phyloP scores from a whole-genome alignment of 768 basidiomycete genomes.

The Suillus luteus region DNA sequence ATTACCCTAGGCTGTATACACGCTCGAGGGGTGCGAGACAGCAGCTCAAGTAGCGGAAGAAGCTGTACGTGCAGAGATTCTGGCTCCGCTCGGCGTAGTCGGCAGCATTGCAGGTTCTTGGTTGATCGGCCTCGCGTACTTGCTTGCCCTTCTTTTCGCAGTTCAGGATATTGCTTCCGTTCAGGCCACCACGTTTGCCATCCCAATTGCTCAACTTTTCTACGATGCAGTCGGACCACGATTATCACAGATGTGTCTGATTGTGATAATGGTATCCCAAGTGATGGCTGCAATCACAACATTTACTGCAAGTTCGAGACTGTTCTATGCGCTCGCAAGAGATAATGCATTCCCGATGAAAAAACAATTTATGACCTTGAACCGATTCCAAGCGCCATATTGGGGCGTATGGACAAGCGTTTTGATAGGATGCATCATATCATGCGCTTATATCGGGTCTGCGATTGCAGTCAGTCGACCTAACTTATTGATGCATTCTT shows the following conservation, averaged over 20 bases:
- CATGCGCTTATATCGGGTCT: slow-evolving; percentile 60
- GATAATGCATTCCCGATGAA: slow-evolving; percentile 55
- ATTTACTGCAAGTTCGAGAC: slow-evolving; percentile 57
- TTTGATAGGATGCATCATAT: slow-evolving; percentile 52
- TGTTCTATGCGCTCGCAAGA: slow-evolving; percentile 58
- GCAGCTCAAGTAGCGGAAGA: slow-evolving; percentile 67
- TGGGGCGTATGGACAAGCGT: slow-evolving; percentile 59
- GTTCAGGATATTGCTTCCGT: slow-evolving; percentile 54
- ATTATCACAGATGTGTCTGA: slow-evolving; percentile 52
- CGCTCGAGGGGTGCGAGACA: slow-evolving; percentile 62
- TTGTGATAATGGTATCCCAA: slow-evolving; percentile 51
- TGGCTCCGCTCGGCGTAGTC: slow-evolving; percentile 61
- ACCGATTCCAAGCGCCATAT: slow-evolving; percentile 54
- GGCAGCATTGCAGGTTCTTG: slow-evolving; percentile 58
- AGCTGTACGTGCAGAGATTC: slow-evolving; percentile 52
- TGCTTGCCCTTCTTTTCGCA: slow-evolving; percentile 60
- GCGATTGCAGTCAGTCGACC: slow-evolving; percentile 48
- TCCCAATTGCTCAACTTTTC: slow-evolving; percentile 61
- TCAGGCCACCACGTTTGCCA: slow-evolving; percentile 52
- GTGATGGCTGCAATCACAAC: slow-evolving; percentile 58
- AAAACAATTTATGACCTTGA: slow-evolving; percentile 49
- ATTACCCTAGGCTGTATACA: slow-evolving; percentile 51
- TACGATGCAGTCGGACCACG: slow-evolving; percentile 51
- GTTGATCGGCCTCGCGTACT: slow-evolving; percentile 56
- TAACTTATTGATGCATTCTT: neutral